Conservation (phyloP, 2,329 filamentous ascomycete species). For the Ophiostoma sp. region DNA sequence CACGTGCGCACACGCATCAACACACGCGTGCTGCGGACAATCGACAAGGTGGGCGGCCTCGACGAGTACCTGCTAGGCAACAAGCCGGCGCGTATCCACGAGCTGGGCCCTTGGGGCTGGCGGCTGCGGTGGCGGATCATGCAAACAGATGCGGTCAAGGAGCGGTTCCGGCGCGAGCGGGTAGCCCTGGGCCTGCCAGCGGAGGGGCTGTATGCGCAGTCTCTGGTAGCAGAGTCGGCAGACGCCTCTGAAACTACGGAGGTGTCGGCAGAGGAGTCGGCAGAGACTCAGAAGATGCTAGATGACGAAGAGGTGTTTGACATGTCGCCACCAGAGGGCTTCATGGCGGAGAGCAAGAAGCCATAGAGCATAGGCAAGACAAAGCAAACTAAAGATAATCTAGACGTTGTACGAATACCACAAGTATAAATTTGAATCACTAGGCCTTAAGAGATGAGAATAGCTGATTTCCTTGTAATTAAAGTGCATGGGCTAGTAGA, state of each 20-base stretch:
- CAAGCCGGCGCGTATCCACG: constrained; percentile 71
- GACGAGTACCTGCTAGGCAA: constrained; percentile 85
- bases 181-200: constrained; percentile 58
- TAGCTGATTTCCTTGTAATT: neutral
- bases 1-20: constrained; percentile 64
- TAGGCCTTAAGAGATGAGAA: neutral
- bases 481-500: neutral
- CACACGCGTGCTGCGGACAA: constrained; percentile 62
- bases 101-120: constrained; percentile 88
- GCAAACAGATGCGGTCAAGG: constrained; percentile 63
- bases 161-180: constrained; percentile 61
- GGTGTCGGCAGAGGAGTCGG: constrained; percentile 29
- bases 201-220: constrained; percentile 28
- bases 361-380: neutral
- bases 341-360: constrained; percentile 31
- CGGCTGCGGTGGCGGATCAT: constrained; percentile 82
- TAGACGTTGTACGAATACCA: constrained; percentile 5
- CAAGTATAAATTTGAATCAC: constrained; percentile 7
- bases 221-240: constrained; percentile 26
- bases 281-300: constrained; percentile 37
- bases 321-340: constrained; percentile 36
- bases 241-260: constrained; percentile 25
- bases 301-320: constrained; percentile 42
- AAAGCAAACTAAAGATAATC: neutral
- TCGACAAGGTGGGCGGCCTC: constrained; percentile 80